Base-by-base conservation (phyloP, 768 basidiomycete genomes). In the Collybiopsis confluens region DNA sequence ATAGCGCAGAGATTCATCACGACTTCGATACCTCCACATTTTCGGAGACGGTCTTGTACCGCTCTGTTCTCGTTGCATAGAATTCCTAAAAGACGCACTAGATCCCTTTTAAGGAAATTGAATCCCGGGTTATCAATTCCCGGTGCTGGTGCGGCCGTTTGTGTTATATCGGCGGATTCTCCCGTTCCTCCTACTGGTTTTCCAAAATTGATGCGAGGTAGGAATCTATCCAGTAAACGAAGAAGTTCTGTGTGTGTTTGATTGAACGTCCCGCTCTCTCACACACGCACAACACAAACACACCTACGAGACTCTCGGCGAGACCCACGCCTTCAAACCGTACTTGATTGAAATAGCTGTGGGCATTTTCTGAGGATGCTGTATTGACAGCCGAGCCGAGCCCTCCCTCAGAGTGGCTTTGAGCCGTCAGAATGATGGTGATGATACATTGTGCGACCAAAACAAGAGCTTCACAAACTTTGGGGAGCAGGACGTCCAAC, bases 1-100 rank as follows among this genome's bases (percentile, higher is more conserved):
- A 92, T 74, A 16, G 91, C 90, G 67, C 92, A 95, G 70, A 94
- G 75, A 63, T 88, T 89, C 81, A 97, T 84, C 16, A 96, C 77
- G 43, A 92, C 79, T 48, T 85, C 78, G 55, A 97, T 82, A 43
- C 93, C 93, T 21, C 81, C 87, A 58, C 77, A 82, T 33, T 68
- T 68, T 45, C 93, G 78, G 37, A 86, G 76, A 8, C 83, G 79
- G 67, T 96, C 89, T 64, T 95, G 93, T 38, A 86, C 82, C 27
- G 68, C 73, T 63, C 69, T 82, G 59, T 77, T 75, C 42, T 77
- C 79, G 62, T 89, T 80, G 49, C 82, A 83, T 11, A 96, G 68
- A 44, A 90, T 77, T 5, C 91, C 92, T n/a, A 96, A 72, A 11
- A 96, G 72, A 16, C 90, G 86, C n/a, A 94, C 89, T 35, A 97